Conservation (phyloP, 164 flowering plant genomes). For the Litsea cubeba region DNA sequence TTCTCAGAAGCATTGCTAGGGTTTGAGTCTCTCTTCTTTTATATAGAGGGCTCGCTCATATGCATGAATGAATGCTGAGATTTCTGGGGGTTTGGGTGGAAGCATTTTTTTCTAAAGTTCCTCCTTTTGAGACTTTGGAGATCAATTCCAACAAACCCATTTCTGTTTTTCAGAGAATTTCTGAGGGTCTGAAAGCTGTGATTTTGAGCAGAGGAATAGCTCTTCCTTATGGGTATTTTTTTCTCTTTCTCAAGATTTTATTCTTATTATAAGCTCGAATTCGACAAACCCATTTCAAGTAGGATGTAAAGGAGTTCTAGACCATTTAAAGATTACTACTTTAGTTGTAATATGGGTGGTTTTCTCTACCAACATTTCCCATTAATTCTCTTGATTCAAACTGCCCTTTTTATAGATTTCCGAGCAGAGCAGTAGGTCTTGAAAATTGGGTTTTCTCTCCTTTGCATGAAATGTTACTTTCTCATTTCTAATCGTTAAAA, state of each 20-base stretch:
- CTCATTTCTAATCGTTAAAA: background rate
- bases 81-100: background rate
- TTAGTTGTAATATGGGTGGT: background rate
- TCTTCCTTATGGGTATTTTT: background rate
- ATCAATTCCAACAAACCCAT: background rate
- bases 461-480: background rate
- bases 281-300: background rate
- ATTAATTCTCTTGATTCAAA: no score
- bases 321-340: background rate
- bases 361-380: background rate
- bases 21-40: background rate
- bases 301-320: background rate
- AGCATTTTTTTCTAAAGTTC: no score
- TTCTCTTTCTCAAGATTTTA: background rate
- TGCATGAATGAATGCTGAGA: background rate
- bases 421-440: background rate
- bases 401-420: background rate
- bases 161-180: background rate
- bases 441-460: background rate
- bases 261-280: background rate
- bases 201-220: background rate
- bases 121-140: background rate
- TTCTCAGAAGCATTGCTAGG: background rate
- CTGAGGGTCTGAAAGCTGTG: background rate
- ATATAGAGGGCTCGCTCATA: no score